phyloP scores from a whole-genome alignment of 352 stramenopile genomes.

The Pythium sp. region DNA sequence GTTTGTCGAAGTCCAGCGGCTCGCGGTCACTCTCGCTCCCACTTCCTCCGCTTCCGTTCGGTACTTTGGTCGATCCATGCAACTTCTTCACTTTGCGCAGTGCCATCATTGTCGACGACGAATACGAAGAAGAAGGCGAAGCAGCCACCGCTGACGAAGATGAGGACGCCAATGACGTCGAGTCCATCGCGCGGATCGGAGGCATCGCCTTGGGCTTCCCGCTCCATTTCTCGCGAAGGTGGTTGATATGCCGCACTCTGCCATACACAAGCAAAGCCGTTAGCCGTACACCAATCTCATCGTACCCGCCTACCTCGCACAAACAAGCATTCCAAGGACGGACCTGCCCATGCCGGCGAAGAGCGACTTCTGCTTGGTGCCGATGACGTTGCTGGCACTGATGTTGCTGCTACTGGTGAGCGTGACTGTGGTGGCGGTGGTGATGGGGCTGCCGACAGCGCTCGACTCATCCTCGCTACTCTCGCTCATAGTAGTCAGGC shows the following conservation, averaged over 20 bases:
- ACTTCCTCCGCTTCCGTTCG: conserved; percentile 18
- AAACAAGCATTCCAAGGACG: background rate
- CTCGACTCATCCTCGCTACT: conserved; percentile 34
- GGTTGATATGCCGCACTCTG: conserved; percentile 53
- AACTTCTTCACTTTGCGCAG: conserved; percentile 17
- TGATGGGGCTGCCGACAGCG: conserved; percentile 8
- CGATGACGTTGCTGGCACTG: conserved; percentile 9
- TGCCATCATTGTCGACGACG: conserved; percentile 5
- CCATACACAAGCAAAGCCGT: background rate
- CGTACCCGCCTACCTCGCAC: background rate
- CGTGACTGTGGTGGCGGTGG: conserved; percentile 2
- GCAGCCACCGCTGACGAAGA: background rate
- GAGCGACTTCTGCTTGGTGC: conserved; percentile 38
- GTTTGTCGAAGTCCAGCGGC: conserved; percentile 6
- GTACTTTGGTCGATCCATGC: conserved; percentile 15
- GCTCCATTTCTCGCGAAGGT: conserved; percentile 52
- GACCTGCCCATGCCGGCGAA: conserved; percentile 44
- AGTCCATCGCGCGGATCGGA: conserved; percentile 4
- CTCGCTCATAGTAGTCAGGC: conserved; percentile 30
- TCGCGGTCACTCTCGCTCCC: conserved; percentile 20
- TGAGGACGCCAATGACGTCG: background rate
- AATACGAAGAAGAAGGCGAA: conserved; percentile 17
- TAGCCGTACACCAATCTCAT: background rate
- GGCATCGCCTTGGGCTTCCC: conserved; percentile 16
- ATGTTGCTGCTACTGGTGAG: conserved; percentile 12